A percentile compares a stretch with the other conserved stretches of the same genome.
Conservation (phyloP, 345 rosid genomes). For the Eutrema yunnanense region DNA sequence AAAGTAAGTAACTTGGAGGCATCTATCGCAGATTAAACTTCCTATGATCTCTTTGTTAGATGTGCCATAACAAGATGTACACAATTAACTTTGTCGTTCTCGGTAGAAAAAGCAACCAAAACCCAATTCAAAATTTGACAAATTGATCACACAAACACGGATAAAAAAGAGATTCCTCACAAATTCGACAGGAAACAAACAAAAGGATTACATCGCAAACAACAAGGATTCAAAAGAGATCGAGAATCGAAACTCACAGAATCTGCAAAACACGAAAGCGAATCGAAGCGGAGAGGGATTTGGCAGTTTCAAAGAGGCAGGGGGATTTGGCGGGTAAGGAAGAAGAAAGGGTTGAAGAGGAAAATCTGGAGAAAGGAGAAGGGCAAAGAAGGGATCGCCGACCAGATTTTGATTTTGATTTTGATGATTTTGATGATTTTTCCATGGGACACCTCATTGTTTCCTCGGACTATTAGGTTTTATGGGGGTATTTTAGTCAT, state of each 20-base stretch:
- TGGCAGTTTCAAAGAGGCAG: constrained; percentile 1
- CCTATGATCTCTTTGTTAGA: neutral
- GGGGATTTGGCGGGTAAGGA: constrained; percentile 29
- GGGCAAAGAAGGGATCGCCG: constrained; percentile 22
- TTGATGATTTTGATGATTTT: neutral
- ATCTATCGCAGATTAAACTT: neutral
- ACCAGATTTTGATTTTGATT: neutral
- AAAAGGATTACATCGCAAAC: neutral
- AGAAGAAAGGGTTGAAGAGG: constrained; percentile 8
- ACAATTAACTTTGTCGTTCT: neutral
- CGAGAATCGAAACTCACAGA: constrained; percentile 10
- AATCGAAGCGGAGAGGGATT: neutral
- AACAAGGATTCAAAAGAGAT: neutral
- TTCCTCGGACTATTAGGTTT: neutral
- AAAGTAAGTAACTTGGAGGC: neutral
- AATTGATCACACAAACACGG: neutral
- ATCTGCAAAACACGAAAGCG: neutral
- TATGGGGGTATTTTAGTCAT: neutral
- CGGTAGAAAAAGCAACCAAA: neutral
- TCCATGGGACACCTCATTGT: neutral
- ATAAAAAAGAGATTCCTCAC: neutral
- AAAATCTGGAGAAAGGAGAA: constrained; percentile 23
- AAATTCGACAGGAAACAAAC: neutral
- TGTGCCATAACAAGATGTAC: neutral
- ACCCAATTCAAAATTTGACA: constrained; percentile 1